These are phyloP conservation scores for Nakazawaea anatomiae DNA, from an alignment of 805 yeast species.

Conservation along the genomic window DNA sequence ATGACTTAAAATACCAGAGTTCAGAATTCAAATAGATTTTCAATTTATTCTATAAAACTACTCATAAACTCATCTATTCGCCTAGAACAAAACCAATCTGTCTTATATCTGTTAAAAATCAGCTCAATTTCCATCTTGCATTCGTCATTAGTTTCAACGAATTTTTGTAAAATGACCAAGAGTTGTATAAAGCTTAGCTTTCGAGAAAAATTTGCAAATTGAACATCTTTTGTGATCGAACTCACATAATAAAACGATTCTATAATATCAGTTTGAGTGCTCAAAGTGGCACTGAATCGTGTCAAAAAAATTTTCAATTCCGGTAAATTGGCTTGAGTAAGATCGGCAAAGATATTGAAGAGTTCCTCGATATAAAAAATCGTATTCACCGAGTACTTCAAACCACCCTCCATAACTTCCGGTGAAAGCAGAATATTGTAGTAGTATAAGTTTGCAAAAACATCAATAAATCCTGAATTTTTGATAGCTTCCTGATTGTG, in stretches of 20 bases:
- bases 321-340: neutral
- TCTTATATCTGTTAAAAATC: conserved; percentile 2
- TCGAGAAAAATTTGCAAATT: neutral
- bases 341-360: neutral
- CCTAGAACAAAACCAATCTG: conserved; percentile 5
- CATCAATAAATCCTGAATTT: neutral
- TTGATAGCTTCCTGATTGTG: neutral
- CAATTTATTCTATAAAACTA: conserved; percentile 1
- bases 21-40: neutral
- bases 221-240: neutral
- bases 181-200: neutral
- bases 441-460: neutral
- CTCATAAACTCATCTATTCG: conserved; percentile 2
- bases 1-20: neutral
- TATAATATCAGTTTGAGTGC: neutral
- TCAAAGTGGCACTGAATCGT: neutral
- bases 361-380: conserved; percentile 4
- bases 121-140: neutral
- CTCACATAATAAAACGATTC: neutral
- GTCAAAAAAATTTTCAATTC: neutral
- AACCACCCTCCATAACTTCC: neutral
- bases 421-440: neutral
- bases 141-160: conserved; percentile 1
- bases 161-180: conserved; percentile 1
- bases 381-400: conserved; percentile 2